Conservation (phyloP, 2,329 filamentous ascomycete species). For the Aphanocladium album region DNA sequence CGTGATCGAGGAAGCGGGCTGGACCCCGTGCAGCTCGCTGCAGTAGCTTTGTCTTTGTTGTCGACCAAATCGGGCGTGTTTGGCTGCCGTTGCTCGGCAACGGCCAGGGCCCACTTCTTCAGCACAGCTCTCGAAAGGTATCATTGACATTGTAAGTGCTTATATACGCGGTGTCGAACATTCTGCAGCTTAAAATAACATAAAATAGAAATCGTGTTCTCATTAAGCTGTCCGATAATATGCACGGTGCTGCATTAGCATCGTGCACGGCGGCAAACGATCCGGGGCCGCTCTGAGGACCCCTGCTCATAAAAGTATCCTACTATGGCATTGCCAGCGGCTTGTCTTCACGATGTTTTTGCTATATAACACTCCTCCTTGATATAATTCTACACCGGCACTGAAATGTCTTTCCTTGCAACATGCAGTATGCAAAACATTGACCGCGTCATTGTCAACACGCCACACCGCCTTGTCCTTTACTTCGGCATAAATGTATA, state of each 20-base stretch:
- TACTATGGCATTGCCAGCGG: neutral
- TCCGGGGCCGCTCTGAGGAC: neutral
- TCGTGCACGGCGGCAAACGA: neutral
- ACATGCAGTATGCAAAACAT: neutral
- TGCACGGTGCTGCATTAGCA: neutral
- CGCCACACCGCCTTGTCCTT: conserved; percentile 12
- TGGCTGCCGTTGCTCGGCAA: conserved; percentile 12
- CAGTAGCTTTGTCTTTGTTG: conserved; percentile 11
- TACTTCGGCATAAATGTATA: conserved; percentile 1
- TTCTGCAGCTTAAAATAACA: neutral
- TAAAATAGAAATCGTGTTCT: neutral
- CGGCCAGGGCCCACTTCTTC: neutral
- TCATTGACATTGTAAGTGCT: neutral
- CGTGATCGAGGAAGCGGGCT: conserved; percentile 1
- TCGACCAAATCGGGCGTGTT: conserved; percentile 6
- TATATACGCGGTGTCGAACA: neutral
- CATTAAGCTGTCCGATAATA: neutral
- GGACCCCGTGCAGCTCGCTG: neutral
- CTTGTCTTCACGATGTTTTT: neutral
- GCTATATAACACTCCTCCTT: conserved; percentile 13
- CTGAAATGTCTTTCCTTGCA: neutral
- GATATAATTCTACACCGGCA: neutral
- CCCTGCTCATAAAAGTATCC: neutral
- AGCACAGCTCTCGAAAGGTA: neutral
- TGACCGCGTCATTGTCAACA: neutral